Evolutionary conservation across 345 rosid species (phyloP).

Genomic region (Combretum micranthum): DNA sequence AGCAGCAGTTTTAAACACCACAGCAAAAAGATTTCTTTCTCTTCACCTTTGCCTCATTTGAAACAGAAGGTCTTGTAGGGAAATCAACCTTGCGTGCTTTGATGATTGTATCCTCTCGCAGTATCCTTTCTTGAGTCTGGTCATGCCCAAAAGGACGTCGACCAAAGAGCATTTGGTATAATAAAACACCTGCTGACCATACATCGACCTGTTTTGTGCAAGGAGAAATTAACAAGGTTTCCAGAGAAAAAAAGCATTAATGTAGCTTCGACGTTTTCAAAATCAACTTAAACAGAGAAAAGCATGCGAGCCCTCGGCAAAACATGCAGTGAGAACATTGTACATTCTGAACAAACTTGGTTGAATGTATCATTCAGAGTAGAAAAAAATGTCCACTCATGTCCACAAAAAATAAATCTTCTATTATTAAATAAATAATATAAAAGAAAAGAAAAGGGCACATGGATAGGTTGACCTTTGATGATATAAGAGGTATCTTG

Average conservation of each 20-base stretch:
- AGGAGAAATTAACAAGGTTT: not conserved
- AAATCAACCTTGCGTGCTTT: constrained; percentile 95
- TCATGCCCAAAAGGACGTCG: constrained; percentile 98
- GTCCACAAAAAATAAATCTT: too few species aligned
- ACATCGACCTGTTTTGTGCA: constrained; percentile 74
- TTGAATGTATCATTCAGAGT: too few species aligned
- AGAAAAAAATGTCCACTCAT: too few species aligned
- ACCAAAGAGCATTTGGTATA: constrained; percentile 94
- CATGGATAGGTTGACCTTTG: constrained; percentile 51
- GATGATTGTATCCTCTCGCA: constrained; percentile 92
- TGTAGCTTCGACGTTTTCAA: not conserved
- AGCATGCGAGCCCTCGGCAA: not conserved
- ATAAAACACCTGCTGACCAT: constrained; percentile 93
- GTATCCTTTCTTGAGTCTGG: constrained; percentile 90
- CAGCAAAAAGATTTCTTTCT: not conserved
- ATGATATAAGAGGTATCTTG: constrained; percentile 88
- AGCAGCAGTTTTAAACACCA: too few species aligned
- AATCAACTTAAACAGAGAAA: not conserved
- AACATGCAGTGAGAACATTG: too few species aligned
- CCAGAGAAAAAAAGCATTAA: not conserved
- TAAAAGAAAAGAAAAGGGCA: not conserved
- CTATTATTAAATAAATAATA: too few species aligned
- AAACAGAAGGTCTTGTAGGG: constrained; percentile 84
- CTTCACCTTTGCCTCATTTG: constrained; percentile 86
- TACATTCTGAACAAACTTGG: too few species aligned